These are phyloP conservation scores for Spergularia marina DNA, from an alignment of 148 eudicot species.

Conservation along the genomic window DNA sequence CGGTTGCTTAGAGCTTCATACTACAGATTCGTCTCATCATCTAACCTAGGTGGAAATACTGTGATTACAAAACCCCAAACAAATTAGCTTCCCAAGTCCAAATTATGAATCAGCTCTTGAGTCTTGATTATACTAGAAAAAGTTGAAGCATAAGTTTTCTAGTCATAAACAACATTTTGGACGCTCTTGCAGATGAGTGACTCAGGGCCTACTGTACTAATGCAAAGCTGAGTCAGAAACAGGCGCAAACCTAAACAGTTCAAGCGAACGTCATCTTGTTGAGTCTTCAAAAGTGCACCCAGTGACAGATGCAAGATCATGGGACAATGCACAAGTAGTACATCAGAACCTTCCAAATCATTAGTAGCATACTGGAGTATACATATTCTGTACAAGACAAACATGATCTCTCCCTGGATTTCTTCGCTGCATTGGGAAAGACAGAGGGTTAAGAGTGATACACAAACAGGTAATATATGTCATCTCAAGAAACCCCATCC, in stretches of 20 bases:
- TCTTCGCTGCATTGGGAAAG: conserved; percentile 60
- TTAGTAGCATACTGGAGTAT: conserved; percentile 45
- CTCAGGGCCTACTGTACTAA: background rate
- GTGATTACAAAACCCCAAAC: background rate
- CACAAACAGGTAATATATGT: background rate
- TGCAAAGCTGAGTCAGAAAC: conserved; percentile 7
- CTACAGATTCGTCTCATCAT: background rate
- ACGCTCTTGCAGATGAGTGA: background rate
- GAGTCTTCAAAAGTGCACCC: conserved; percentile 81
- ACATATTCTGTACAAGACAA: conserved; percentile 67
- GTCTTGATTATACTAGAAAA: background rate
- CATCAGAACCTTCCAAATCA: conserved; percentile 51
- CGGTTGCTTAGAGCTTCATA: conserved; percentile 7
- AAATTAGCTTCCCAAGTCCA: background rate
- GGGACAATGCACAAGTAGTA: conserved; percentile 46
- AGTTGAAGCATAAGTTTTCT: background rate
- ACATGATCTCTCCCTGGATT: conserved; percentile 87
- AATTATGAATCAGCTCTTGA: background rate
- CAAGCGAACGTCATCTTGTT: conserved; percentile 84
- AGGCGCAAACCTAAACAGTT: conserved; percentile 74
- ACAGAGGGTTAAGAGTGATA: conserved; percentile 2
- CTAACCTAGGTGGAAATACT: background rate
- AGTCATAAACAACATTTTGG: background rate
- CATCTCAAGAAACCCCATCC: background rate
- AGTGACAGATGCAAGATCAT: conserved; percentile 63